phyloP scores from a whole-genome alignment of 2,329 filamentous ascomycete species.

The Aspergillus sp. region DNA sequence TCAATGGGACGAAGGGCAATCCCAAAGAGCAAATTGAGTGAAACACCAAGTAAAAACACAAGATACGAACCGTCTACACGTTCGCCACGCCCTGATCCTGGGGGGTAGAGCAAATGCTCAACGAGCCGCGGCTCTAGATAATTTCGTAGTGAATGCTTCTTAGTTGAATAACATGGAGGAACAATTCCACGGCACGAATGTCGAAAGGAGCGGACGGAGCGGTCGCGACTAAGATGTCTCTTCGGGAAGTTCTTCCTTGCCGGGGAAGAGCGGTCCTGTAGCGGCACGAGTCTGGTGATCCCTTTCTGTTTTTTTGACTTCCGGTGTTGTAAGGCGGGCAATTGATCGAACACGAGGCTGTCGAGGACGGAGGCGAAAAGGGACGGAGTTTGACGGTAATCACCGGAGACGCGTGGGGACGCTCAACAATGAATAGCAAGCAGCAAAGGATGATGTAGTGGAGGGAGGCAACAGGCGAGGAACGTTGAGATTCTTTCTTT shows the following conservation, averaged over 20 bases:
- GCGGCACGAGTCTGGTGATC: conserved; percentile 12
- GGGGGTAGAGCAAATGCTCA: conserved; percentile 41
- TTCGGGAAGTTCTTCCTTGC: conserved; percentile 18
- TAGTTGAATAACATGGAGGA: conserved; percentile 46
- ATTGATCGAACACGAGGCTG: conserved; percentile 12
- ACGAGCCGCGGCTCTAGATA: conserved; percentile 42
- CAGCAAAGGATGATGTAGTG: conserved; percentile 16
- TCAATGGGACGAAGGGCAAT: conserved; percentile 5
- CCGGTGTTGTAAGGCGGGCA: conserved; percentile 6
- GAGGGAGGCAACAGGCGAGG: conserved; percentile 6
- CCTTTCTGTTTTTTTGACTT: conserved; percentile 1
- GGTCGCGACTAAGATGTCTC: conserved; percentile 22
- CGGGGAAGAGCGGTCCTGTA: conserved; percentile 12
- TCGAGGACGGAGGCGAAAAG: conserved; percentile 12
- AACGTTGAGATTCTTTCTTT: conserved; percentile 15
- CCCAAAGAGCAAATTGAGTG: background rate
- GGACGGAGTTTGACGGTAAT: background rate
- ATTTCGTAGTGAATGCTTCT: conserved; percentile 33
- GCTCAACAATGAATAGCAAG: conserved; percentile 14
- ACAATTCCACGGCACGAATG: conserved; percentile 28
- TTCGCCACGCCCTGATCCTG: conserved; percentile 44
- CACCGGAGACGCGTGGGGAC: conserved; percentile 13
- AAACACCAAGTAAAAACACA: conserved; percentile 10
- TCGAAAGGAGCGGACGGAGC: conserved; percentile 31
- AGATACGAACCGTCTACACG: conserved; percentile 46